phyloP scores from a whole-genome alignment of 345 rosid genomes.

The Mallotus nudiflorus region DNA sequence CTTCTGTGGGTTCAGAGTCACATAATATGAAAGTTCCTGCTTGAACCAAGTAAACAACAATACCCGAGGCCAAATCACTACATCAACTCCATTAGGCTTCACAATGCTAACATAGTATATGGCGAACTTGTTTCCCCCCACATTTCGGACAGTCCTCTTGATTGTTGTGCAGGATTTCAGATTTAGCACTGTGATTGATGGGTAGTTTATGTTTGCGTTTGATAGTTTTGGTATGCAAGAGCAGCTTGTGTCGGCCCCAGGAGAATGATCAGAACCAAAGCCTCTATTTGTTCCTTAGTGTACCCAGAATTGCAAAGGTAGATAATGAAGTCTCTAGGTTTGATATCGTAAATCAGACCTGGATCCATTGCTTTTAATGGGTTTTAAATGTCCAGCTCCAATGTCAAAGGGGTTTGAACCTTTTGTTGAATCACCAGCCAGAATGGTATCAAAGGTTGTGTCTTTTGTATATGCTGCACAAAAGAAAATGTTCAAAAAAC shows the following conservation, averaged over 20 bases:
- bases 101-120: slow-evolving; percentile 39
- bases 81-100: slow-evolving; percentile 59
- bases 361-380: slow-evolving; percentile 66
- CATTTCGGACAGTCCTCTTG: slow-evolving; percentile 51
- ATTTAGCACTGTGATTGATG: slow-evolving; percentile 54
- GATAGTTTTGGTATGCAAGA: slow-evolving; percentile 11
- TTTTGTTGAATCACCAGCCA: slow-evolving; percentile 40
- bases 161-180: slow-evolving; percentile 44
- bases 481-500: neutral
- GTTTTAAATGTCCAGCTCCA: slow-evolving; percentile 63
- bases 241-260: slow-evolving; percentile 29
- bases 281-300: slow-evolving; percentile 29
- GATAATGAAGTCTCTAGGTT: slow-evolving; percentile 49
- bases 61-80: slow-evolving; percentile 55
- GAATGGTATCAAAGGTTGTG: slow-evolving; percentile 33
- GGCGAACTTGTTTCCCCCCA: slow-evolving; percentile 40
- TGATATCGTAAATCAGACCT: slow-evolving; percentile 62
- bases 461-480: slow-evolving; percentile 41
- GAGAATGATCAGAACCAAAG: slow-evolving; percentile 26
- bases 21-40: slow-evolving; percentile 44
- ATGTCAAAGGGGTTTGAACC: slow-evolving; percentile 50
- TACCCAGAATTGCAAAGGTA: slow-evolving; percentile 68
- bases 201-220: slow-evolving; percentile 54
- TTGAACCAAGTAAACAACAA: slow-evolving; percentile 41
- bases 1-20: slow-evolving; percentile 46